Evolutionary conservation across 129 eudicot species (phyloP).

Genomic region (carrot (Daucus carota)): DNA sequence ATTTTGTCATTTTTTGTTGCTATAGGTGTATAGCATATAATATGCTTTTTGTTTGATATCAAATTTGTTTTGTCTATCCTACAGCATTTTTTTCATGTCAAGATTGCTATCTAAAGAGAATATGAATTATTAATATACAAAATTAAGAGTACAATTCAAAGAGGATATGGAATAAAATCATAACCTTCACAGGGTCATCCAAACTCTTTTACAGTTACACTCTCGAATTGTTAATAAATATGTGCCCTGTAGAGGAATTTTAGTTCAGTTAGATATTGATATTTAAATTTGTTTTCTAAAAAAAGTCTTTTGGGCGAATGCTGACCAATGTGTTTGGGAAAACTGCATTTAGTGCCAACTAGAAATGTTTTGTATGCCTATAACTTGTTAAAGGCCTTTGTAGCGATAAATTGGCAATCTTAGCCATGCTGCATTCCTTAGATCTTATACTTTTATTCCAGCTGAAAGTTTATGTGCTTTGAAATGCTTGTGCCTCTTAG

Average conservation of each 20-base stretch:
- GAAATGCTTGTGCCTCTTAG: background rate
- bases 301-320: background rate
- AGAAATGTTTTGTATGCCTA: background rate
- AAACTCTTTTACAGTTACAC: too few relatives aligned
- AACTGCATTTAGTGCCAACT: background rate
- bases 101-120: background rate
- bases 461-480: background rate
- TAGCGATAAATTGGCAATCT: too few relatives aligned
- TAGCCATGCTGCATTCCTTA: background rate
- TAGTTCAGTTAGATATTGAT: background rate
- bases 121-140: background rate
- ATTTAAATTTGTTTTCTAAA: background rate
- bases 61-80: background rate
- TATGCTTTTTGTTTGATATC: background rate
- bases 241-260: background rate
- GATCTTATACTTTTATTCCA: background rate
- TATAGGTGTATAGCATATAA: background rate
- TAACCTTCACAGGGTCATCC: too few relatives aligned
- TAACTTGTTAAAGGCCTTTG: background rate
- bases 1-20: background rate
- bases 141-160: too few relatives aligned
- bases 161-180: too few relatives aligned
- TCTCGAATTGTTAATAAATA: background rate
- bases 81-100: background rate
- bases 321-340: background rate